Conservation (phyloP, 2,329 filamentous ascomycete species). For the Colletotrichum theobromicola region DNA sequence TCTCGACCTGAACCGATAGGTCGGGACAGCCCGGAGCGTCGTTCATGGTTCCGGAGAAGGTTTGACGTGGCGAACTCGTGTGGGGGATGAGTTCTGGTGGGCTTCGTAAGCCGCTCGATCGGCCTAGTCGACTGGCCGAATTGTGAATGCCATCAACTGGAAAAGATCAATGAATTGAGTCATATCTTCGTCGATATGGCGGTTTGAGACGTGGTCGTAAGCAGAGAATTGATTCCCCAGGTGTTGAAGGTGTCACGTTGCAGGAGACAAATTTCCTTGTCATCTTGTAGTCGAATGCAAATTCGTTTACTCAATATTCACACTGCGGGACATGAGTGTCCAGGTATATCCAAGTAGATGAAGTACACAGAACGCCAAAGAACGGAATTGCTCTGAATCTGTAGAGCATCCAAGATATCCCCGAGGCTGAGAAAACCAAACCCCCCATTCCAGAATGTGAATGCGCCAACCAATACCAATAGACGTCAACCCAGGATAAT, state of each 20-base stretch:
- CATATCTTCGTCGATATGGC: neutral
- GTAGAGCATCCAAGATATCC: neutral
- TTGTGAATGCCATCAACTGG: neutral
- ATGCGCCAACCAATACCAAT: neutral
- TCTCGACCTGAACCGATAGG: neutral
- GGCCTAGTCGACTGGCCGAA: neutral
- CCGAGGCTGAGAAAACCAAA: neutral
- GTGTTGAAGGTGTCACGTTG: no score
- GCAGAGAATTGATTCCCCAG: no score
- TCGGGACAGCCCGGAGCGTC: neutral
- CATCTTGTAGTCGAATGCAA: no score
- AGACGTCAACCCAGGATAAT: neutral
- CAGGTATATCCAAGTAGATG: conserved; percentile 12
- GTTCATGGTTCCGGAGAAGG: neutral
- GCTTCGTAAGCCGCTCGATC: neutral
- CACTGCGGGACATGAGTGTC: conserved; percentile 9
- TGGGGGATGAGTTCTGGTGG: neutral
- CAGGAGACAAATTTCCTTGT: no score
- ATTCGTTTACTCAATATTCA: conserved; percentile 3
- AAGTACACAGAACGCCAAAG: neutral
- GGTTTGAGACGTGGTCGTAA: no score
- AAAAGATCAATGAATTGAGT: neutral
- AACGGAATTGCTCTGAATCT: neutral
- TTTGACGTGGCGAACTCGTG: neutral
- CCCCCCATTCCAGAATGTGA: neutral